phyloP scores from a whole-genome alignment of 1,284 basidiomycete genomes.

The Apiotrichum montevideense region DNA sequence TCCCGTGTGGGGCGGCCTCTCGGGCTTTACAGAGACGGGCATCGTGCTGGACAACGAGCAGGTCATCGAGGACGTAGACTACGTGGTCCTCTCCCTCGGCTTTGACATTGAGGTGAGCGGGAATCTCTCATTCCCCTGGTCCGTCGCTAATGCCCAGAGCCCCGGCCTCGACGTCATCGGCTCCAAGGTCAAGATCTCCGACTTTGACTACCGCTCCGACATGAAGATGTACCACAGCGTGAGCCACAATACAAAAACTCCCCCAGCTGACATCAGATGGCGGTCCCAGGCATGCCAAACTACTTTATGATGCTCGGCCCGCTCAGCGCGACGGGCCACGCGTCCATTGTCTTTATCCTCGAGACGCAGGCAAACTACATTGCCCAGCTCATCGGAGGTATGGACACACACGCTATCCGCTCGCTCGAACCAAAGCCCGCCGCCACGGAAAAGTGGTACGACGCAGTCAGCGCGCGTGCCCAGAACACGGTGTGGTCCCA shows the following conservation, averaged over 20 bases:
- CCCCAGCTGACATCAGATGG: background rate
- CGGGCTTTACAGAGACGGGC: conserved; percentile 4
- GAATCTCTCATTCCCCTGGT: too few species aligned
- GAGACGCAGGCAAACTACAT: conserved; percentile 7
- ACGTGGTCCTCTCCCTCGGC: conserved; percentile 8
- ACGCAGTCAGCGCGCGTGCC: background rate
- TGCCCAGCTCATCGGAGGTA: background rate
- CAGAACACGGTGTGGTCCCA: conserved; percentile 1
- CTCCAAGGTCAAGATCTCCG: background rate
- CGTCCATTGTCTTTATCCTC: conserved; percentile 5
- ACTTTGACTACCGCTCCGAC: background rate
- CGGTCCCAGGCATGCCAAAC: conserved; percentile 17
- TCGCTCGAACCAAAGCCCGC: background rate
- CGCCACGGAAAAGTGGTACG: background rate
- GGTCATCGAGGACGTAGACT: conserved; percentile 10
- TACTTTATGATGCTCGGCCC: conserved; percentile 13
- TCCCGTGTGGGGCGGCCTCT: conserved; percentile 10
- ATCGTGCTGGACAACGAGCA: conserved; percentile 17
- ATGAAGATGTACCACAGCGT: conserved; percentile 1
- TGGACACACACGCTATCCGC: background rate
- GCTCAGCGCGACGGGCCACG: conserved; percentile 8
- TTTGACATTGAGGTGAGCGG: conserved; percentile 1
- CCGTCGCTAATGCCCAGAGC: background rate
- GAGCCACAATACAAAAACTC: too few species aligned
- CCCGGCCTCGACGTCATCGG: background rate